These are phyloP conservation scores for Beauveria brongniartii DNA, from an alignment of 2,329 filamentous ascomycete species.

Conservation along the genomic window DNA sequence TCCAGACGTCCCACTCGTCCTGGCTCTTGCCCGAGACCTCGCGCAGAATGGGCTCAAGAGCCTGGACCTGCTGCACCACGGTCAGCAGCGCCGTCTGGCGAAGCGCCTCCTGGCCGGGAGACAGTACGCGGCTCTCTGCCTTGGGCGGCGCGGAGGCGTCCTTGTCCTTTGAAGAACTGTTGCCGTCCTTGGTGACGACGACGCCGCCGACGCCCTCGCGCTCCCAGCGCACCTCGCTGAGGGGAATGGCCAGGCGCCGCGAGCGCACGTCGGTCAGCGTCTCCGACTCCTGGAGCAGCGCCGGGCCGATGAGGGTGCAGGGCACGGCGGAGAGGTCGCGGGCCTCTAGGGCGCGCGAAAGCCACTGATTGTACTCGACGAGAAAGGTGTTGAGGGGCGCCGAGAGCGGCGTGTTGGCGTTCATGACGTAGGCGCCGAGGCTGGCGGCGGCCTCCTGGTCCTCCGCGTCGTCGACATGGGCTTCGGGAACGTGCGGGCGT, in stretches of 20 bases:
- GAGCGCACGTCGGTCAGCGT: constrained; percentile 59
- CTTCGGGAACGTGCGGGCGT: constrained; percentile 62
- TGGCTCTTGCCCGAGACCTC: constrained; percentile 79
- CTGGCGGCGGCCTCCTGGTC: constrained; percentile 57
- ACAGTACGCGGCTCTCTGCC: constrained; percentile 34
- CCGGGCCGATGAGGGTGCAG: constrained; percentile 68
- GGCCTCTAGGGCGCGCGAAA: constrained; percentile 64
- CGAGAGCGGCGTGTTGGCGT: constrained; percentile 73
- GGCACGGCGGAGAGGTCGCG: constrained; percentile 66
- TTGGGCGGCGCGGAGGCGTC: neutral
- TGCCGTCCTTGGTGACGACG: constrained; percentile 49
- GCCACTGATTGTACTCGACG: constrained; percentile 76
- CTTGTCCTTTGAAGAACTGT: neutral
- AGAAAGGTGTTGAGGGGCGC: constrained; percentile 75
- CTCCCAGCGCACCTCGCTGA: constrained; percentile 83
- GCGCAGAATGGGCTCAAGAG: constrained; percentile 72
- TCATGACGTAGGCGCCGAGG: constrained; percentile 76
- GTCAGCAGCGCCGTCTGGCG: constrained; percentile 65
- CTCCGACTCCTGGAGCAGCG: constrained; percentile 74
- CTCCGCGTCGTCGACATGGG: constrained; percentile 31
- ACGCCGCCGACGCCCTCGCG: constrained; percentile 60
- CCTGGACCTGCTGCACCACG: constrained; percentile 75
- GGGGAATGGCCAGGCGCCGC: constrained; percentile 75
- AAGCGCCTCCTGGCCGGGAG: constrained; percentile 57
- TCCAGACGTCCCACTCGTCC: constrained; percentile 90